Evolutionary conservation across 768 basidiomycete genomes (phyloP), one percentile per base, ranked within the genome.

Genomic region (Amanita fuliginea): DNA sequence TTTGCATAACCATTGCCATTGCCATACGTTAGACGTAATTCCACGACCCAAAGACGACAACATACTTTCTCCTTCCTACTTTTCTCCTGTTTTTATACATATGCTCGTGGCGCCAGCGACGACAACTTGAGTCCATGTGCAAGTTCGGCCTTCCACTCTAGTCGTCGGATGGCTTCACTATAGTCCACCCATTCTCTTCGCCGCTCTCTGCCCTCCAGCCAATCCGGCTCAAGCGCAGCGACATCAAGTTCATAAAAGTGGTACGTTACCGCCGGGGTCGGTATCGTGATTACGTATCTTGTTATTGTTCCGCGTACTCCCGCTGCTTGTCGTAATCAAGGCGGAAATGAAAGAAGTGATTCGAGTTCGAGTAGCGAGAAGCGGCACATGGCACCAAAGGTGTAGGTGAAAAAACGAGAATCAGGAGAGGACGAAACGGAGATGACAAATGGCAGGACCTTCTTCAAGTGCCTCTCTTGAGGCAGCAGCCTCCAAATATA

Each of bases 241-340:
- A 90, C 87, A 65, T 92, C 89, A 59, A 92, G 76, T 64, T 92
- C 89, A 68, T 86, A 92, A 56, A 92, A 90, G 67, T 92, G 89
- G 68, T 90, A 92, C 34, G 81, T 92, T 47, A 84, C 76, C 46
- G 86, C 78, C 32, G 83, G 78, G 36, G 83, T 77, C 53, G 81
- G 78, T 65, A 88, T 86, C 42, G 89, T 91, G 47, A 78, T 84
- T 44, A 92, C 84, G 67, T 77, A 90, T 59, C 87, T 83, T 57
- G 84, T 88, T 57, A 92, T 86, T 54, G 71, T 83, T 68, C 89
- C 89, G 59, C 83, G 86, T 60, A 89, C 86, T 66, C 89, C 89
- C 64, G 89, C 89, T 92, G 70, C 67, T 69, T 49, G 52, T 50
- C 36, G 26, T 37, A 16, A 39, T 41, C 35, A 7, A 40, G 24